These are phyloP conservation scores for Phytophthora niederhauseri DNA, from an alignment of 352 stramenopile genomes.

Conservation along the genomic window DNA sequence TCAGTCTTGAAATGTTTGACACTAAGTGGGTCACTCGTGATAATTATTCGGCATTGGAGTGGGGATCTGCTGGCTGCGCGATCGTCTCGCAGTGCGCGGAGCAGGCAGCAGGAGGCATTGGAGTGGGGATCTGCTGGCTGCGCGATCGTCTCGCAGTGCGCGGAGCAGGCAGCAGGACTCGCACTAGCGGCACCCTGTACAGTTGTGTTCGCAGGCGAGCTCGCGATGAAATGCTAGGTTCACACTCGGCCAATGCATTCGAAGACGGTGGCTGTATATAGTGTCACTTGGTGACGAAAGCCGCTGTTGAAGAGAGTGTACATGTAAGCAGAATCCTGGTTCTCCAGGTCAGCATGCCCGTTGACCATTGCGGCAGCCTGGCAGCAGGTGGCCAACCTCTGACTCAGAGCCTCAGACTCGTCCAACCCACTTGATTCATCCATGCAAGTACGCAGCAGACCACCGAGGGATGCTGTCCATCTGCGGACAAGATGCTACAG, in stretches of 20 bases:
- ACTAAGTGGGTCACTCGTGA: no score
- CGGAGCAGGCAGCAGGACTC: no score
- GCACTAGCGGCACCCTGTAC: no score
- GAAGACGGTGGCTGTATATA: no score
- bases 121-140: conserved; percentile 3
- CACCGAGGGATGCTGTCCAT: not conserved
- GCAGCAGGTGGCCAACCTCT: not conserved
- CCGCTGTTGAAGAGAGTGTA: not conserved
- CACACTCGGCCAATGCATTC: no score
- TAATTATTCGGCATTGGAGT: not conserved
- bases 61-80: conserved; percentile 1
- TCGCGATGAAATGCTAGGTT: no score
- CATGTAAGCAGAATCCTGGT: not conserved
- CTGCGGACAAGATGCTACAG: not conserved
- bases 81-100: not conserved
- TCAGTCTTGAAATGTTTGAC: no score
- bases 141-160: not conserved
- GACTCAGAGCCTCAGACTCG: not conserved
- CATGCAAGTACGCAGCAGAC: not conserved
- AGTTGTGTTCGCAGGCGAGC: no score
- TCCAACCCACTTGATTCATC: conserved; percentile 7
- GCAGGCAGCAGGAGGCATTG: no score
- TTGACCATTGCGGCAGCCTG: not conserved
- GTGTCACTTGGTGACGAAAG: no score
- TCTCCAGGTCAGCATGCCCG: no score